These are phyloP conservation scores for Sphaerobolus stellatus DNA, from an alignment of 1,284 basidiomycete species.

Conservation along the genomic window DNA sequence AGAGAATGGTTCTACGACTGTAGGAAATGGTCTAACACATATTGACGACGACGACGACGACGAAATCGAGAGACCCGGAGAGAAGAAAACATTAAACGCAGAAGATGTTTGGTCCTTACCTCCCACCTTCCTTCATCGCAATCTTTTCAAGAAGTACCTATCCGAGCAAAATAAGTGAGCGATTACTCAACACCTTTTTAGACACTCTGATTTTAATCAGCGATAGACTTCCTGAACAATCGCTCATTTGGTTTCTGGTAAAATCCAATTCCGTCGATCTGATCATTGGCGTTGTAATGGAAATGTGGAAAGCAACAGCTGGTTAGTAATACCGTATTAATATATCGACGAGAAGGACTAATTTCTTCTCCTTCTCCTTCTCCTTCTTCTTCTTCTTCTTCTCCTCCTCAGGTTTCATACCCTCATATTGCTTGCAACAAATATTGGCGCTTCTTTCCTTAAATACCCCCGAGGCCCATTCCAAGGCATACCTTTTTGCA, in stretches of 20 bases:
- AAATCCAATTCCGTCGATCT: slow-evolving; percentile 75
- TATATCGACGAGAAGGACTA: no score
- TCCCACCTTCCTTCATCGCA: slow-evolving; percentile 67
- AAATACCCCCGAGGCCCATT: slow-evolving; percentile 46
- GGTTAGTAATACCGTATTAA: no score
- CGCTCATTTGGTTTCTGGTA: slow-evolving; percentile 62
- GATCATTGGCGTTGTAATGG: slow-evolving; percentile 54
- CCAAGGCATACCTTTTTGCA: slow-evolving; percentile 67
- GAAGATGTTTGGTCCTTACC: slow-evolving; percentile 74
- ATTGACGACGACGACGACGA: background rate
- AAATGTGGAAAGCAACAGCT: slow-evolving; percentile 60
- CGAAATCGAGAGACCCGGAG: slow-evolving; percentile 23
- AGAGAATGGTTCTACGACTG: background rate
- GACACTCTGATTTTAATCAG: slow-evolving; percentile 3
- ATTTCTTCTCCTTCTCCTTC: slow-evolving; percentile 26
- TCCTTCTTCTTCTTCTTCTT: slow-evolving; percentile 36
- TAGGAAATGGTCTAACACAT: background rate
- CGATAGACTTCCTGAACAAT: slow-evolving; percentile 50
- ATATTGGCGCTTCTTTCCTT: slow-evolving; percentile 50
- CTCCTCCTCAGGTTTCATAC: slow-evolving; percentile 52
- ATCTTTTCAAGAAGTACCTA: slow-evolving; percentile 64
- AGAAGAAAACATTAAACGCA: slow-evolving; percentile 58
- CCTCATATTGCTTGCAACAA: slow-evolving; percentile 60
- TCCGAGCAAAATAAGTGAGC: slow-evolving; percentile 19
- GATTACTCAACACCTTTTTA: background rate